Base-by-base conservation (phyloP, 768 basidiomycete genomes). In the Tephrocybe sp. region DNA sequence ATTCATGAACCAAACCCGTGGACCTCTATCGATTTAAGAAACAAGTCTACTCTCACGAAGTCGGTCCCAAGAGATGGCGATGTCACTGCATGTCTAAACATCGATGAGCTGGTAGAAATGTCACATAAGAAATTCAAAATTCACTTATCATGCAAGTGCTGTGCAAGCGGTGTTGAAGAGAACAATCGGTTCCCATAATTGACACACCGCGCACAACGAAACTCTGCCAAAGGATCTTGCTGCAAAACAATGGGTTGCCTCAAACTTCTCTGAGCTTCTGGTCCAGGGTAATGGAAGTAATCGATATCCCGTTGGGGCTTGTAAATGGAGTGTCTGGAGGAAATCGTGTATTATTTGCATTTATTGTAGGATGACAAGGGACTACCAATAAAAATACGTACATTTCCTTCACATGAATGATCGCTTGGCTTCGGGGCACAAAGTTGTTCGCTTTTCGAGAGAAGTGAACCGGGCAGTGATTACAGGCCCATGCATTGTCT, bases 401-500 rank as follows among this genome's bases (percentile, higher is more conserved):
- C 34, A 17, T 15, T 36, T 36, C 7, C 14, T 15, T 7, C 8
- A 36, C 34, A 17, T 36, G 34, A 5, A 15, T 17, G 9, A 36
- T 5, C 9, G 14, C 34, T 4, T 4, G 6, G 4, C n/a, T 6
- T 7, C 6, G 34, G 5, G 34, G n/a, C 8, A 36, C 11, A 15
- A 36, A 36, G n/a, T 36, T 7, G n/a, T 9, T 6, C 8, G 5
- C 34, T 17, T 36, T 36, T 12, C n/a, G 4, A 15, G 4, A 12
- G n/a, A 59, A 65, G 41, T 63, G 60, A 2, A 50, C 26, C 9
- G 60, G 37, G 41, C 64, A 65, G 42, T 54, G 56, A 30, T 62
- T 61, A 43, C 64, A 65, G 17, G 59, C 52, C 64, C 64, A 65
- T 6, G 61, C 37, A 21, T 39, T 20, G 15, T 51, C 49, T 1